phyloP scores from a whole-genome alignment of 2,329 filamentous ascomycete species.

The Parastagonospora nodorum region DNA sequence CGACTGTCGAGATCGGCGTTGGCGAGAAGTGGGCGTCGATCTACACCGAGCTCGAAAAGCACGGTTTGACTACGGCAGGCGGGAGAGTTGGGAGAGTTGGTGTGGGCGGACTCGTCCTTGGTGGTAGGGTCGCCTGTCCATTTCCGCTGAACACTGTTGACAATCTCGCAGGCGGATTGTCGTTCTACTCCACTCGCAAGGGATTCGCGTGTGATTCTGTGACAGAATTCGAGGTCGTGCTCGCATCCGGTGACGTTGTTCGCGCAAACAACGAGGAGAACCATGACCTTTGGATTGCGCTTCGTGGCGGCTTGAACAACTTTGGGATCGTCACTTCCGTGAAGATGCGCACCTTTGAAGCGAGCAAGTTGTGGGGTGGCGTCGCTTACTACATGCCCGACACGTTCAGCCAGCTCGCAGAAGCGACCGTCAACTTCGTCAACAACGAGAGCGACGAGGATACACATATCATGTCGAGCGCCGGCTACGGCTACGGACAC shows the following conservation, averaged over 20 bases:
- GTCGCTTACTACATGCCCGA: constrained; percentile 6
- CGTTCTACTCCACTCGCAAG: constrained; percentile 16
- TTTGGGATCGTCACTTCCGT: constrained; percentile 25
- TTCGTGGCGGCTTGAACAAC: constrained; percentile 43
- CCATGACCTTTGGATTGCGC: constrained; percentile 44
- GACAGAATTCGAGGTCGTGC: constrained; percentile 46
- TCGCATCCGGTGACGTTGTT: constrained; percentile 50
- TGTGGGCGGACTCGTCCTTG: constrained; percentile 26
- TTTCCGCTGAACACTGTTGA: background rate
- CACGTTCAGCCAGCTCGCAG: constrained; percentile 1
- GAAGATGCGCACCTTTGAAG: constrained; percentile 1
- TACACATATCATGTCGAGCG: constrained; percentile 7
- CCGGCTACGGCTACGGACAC: constrained; percentile 6
- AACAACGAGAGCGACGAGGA: constrained; percentile 8
- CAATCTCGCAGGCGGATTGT: constrained; percentile 23
- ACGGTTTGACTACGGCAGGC: constrained; percentile 25
- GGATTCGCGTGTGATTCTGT: constrained; percentile 21
- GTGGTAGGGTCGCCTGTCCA: constrained; percentile 16
- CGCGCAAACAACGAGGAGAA: constrained; percentile 45
- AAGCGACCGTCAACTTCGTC: constrained; percentile 9
- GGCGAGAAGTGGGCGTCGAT: constrained; percentile 34
- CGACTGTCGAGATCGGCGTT: constrained; percentile 21
- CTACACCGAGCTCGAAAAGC: constrained; percentile 24
- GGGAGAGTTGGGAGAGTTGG: constrained; percentile 29
- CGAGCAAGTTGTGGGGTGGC: constrained; percentile 2